Base-by-base conservation (phyloP, 202 grass and related monocot genomes). In the Cymbopogon flexuosus region DNA sequence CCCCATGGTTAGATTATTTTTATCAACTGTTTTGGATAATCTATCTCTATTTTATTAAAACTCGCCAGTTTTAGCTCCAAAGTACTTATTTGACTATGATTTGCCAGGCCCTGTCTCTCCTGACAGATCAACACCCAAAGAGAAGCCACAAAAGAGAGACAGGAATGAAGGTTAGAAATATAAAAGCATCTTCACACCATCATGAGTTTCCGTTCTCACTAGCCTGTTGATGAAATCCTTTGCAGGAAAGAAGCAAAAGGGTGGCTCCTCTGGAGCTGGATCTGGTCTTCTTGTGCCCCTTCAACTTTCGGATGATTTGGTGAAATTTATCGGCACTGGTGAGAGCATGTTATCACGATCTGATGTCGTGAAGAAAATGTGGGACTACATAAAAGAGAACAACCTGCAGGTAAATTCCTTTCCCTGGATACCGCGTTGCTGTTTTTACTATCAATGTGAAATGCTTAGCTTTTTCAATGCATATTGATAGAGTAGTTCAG, bases 371-470 rank as follows among this genome's bases (percentile, higher is more conserved):
- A 98, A 95, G 80, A 90, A 84, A 70, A 91, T 95, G 87, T 98
- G 95, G 95, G 84, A 72, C 0, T 98, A 98, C 81, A 95, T 98
- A 78, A 98, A 98, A 91, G 75, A 89, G 62, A 95, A 98, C 68
- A 84, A 98, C 73, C 88, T 95, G 30, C 95, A 98, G 95, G 95
- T 98, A 91, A 52, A 65, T 59, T 75, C 73, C 34, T 74, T 75
- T 41, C 31, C 78, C 63, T 79, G n/a, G 21, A 69, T 84, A 49
- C 51, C 22, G 5, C 27, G 27, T 81, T 86, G 65, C 18, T 82
- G 11, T 59, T 68, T 54, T 13, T 30, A 87, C 60, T 22, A 34
- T 73, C 8, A 62, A 69, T 62, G 13, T 35, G 18, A 75, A 68
- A 33, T 84, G 39, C 39, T 79, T 64, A 11, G 15, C 21, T 16